A percentile compares a stretch with the other conserved stretches of the same genome.
Conservation (phyloP, 768 basidiomycete genomes). For the Flagelloscypha sp. region DNA sequence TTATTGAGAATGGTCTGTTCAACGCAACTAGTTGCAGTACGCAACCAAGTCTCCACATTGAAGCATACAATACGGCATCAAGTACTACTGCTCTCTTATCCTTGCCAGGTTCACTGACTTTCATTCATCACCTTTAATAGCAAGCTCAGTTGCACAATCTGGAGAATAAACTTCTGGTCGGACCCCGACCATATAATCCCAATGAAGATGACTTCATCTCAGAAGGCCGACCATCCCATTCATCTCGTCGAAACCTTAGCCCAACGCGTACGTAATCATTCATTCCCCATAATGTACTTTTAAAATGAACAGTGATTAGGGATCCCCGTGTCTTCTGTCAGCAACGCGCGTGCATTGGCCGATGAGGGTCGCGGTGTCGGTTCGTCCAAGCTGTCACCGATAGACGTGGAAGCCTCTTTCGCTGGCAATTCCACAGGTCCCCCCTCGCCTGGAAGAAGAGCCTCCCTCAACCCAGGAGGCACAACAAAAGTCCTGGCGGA, state of each 20-base stretch:
- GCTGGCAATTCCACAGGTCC: conserved; percentile 21
- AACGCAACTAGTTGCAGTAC: conserved; percentile 50
- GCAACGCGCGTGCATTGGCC: conserved; percentile 77
- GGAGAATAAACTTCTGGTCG: conserved; percentile 59
- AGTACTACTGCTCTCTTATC: no score
- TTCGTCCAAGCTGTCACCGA: conserved; percentile 19
- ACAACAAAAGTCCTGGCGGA: conserved; percentile 86
- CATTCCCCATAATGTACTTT: conserved; percentile 17
- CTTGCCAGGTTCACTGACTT: no score
- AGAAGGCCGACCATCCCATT: conserved; percentile 27
- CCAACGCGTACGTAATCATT: conserved; percentile 24
- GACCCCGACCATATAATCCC: conserved; percentile 50
- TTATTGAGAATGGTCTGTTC: conserved; percentile 12
- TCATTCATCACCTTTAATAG: no score
- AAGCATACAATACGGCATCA: conserved; percentile 78
- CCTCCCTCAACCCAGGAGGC: conserved; percentile 62
- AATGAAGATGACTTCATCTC: conserved; percentile 31
- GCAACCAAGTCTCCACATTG: conserved; percentile 72
- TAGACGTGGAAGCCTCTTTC: conserved; percentile 25
- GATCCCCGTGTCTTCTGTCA: conserved; percentile 34
- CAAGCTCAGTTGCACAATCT: conserved; percentile 69
- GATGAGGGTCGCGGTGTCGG: conserved; percentile 49
- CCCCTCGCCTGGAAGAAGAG: conserved; percentile 37
- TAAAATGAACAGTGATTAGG: conserved; percentile 18
- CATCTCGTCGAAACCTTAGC: conserved; percentile 28